These are phyloP conservation scores for Przewalskia tangutica DNA, from an alignment of 257 asterid genomes.

Conservation along the genomic window DNA sequence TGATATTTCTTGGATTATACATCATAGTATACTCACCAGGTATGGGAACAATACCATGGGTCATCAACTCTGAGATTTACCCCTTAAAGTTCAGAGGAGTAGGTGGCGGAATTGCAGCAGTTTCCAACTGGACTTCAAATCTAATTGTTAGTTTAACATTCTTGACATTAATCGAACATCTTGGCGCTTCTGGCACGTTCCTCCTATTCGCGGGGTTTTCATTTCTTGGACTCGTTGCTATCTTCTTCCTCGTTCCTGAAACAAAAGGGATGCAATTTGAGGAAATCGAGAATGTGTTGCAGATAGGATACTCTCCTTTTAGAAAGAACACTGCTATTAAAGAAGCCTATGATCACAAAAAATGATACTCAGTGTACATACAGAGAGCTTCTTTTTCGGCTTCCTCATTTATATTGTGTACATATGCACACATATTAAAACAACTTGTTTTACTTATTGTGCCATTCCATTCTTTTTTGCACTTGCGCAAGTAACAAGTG, in stretches of 20 bases:
- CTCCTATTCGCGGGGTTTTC: slow-evolving; percentile 15
- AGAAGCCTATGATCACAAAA: background rate
- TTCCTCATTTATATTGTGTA: background rate
- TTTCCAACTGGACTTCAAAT: slow-evolving; percentile 15
- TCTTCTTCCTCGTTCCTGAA: slow-evolving; percentile 12
- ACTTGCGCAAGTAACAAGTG: background rate
- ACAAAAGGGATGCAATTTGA: slow-evolving; percentile 14
- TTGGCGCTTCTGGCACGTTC: slow-evolving; percentile 10
- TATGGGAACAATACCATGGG: slow-evolving; percentile 18
- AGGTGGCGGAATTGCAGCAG: slow-evolving; percentile 15
- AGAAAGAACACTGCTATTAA: background rate
- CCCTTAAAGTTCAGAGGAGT: slow-evolving; percentile 11
- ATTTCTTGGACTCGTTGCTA: slow-evolving; percentile 6
- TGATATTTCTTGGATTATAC: slow-evolving; percentile 6
- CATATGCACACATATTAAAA: background rate
- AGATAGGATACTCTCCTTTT: slow-evolving; percentile 1
- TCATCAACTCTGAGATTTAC: slow-evolving; percentile 16
- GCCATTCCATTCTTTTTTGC: background rate
- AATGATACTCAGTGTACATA: background rate
- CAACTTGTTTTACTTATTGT: background rate
- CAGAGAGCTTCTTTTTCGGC: background rate
- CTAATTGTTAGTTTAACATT: slow-evolving; percentile 10
- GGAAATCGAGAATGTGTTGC: slow-evolving; percentile 11
- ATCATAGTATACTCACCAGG: slow-evolving; percentile 17
- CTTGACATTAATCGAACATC: slow-evolving; percentile 9